Base-by-base conservation (phyloP, 176 grass and related monocot genomes). In the Oryza glumipatula region DNA sequence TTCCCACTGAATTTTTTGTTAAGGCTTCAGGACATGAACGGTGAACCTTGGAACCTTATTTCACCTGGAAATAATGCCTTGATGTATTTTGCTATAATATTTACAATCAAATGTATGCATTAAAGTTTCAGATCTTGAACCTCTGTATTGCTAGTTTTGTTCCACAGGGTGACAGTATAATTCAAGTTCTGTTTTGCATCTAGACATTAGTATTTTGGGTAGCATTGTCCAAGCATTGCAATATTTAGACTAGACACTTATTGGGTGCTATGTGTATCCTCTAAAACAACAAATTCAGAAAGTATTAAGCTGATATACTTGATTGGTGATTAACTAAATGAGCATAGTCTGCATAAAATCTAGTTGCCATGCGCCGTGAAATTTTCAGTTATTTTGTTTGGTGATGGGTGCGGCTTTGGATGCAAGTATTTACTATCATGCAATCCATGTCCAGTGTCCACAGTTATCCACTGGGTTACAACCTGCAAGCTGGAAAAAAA, bases 321-420 rank as follows among this genome's bases (percentile, higher is more conserved):
- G 43, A 41, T 39, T 44, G 43, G 9, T 44, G 43, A 44, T 44
- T 32, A 76, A 28, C 2, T 13, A 76, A 46, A 49, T 0, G n/a
- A 63, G 1, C 45, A 49, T 51, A 22, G 22, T 26, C 36, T 19
- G 10, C 67, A 60, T 73, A 73, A 52, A 73, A 83, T 77, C 60
- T 36, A 17, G 14, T 32, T 45, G 35, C 8, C 17, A 26, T 39
- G 9, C 7, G 23, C 11, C 35, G 5, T 56, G 39, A 46, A 77
- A 44, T 82, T 66, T 85, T 71, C 28, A 56, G 48, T 74, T 83
- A 28, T 49, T 68, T 67, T 51, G 32, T 61, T 11, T 80, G 76
- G 61, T 69, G 51, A 33, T 78, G 61, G 44, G 23, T 67, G 49
- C 5, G 4, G 11, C 44, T 61, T 46, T 36, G 71, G 60, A 75